A percentile compares a stretch with the other conserved stretches of the same genome.
phyloP scores from a whole-genome alignment of 495 filamentous ascomycete species.

The Trichoderma asperelloides region DNA sequence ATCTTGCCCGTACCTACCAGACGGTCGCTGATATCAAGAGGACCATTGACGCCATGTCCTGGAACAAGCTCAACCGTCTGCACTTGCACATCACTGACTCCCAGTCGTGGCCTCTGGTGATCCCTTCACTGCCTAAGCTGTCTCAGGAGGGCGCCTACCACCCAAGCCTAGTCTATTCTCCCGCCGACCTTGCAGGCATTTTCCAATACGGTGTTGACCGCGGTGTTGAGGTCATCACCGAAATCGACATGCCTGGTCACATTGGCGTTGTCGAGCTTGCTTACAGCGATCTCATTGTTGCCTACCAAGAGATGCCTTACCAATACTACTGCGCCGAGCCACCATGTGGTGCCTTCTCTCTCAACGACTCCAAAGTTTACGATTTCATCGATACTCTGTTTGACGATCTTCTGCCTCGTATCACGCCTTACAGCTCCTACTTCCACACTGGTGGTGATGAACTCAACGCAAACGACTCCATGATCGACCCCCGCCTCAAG shows the following conservation, averaged over 20 bases:
- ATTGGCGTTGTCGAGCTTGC: slow-evolving; percentile 52
- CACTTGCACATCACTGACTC: slow-evolving; percentile 75
- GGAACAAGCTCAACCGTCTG: slow-evolving; percentile 71
- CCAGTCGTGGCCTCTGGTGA: slow-evolving; percentile 75
- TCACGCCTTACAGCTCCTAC: slow-evolving; percentile 55
- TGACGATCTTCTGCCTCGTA: slow-evolving; percentile 62
- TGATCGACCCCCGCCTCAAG: slow-evolving; percentile 57
- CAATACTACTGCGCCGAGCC: slow-evolving; percentile 60
- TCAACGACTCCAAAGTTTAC: slow-evolving; percentile 58
- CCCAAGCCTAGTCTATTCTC: slow-evolving; percentile 49
- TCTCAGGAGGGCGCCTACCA: slow-evolving; percentile 60
- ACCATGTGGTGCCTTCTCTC: slow-evolving; percentile 63
- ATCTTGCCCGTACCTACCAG: slow-evolving; percentile 59
- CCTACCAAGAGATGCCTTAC: slow-evolving; percentile 61
- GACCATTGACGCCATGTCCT: slow-evolving; percentile 61
- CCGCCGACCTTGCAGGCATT: slow-evolving; percentile 50
- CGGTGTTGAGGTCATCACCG: slow-evolving; percentile 64
- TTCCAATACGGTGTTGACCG: slow-evolving; percentile 56
- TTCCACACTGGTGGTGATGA: slow-evolving; percentile 83
- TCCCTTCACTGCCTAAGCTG: slow-evolving; percentile 61
- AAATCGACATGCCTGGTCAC: slow-evolving; percentile 79
- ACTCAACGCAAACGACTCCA: slow-evolving; percentile 64
- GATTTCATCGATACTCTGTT: slow-evolving; percentile 57
- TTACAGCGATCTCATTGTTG: slow-evolving; percentile 66
- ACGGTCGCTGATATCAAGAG: slow-evolving; percentile 52